A percentile compares a stretch with the other conserved stretches of the same genome.
Conservation (phyloP, 2,329 filamentous ascomycete species). For the Penicillium corylophilum region DNA sequence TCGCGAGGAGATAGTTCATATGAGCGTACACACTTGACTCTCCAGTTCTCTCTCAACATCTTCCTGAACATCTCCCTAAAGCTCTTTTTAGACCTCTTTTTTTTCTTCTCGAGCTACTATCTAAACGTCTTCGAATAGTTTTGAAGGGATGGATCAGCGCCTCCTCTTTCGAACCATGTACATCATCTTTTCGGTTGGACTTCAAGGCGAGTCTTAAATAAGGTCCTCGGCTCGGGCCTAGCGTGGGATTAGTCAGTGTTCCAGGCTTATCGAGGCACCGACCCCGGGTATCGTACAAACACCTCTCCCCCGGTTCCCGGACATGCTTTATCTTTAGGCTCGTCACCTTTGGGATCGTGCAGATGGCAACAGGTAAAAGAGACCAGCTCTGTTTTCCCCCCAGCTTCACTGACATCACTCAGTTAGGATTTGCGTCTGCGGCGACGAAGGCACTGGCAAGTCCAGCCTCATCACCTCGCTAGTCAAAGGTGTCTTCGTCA, state of each 20-base stretch:
- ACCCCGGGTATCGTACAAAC: not conserved
- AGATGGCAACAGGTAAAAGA: conserved; percentile 12
- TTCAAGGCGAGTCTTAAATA: not conserved
- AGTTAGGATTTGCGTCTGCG: conserved; percentile 94
- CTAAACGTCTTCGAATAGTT: too few species aligned
- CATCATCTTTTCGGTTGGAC: too few species aligned
- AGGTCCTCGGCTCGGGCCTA: not conserved
- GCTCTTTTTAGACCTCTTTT: too few species aligned
- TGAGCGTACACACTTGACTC: too few species aligned
- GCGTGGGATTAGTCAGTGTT: not conserved
- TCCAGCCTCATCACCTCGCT: conserved; percentile 91
- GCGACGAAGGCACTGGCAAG: conserved; percentile 94
- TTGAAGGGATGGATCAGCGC: too few species aligned
- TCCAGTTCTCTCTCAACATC: too few species aligned
- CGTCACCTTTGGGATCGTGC: not conserved
- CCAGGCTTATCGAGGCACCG: not conserved
- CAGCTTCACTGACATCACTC: conserved; percentile 7
- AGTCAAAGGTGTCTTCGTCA: conserved; percentile 95
- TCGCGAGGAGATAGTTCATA: too few species aligned
- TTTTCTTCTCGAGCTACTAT: too few species aligned
- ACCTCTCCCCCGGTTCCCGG: not conserved
- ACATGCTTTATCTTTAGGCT: conserved; percentile 5
- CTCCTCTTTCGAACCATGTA: too few species aligned
- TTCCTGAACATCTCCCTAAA: too few species aligned
- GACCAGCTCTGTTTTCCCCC: not conserved